A percentile compares a stretch with the other conserved stretches of the same genome.
Conservation (phyloP, 2,329 filamentous ascomycete species). For the Phialophora verrucosa region DNA sequence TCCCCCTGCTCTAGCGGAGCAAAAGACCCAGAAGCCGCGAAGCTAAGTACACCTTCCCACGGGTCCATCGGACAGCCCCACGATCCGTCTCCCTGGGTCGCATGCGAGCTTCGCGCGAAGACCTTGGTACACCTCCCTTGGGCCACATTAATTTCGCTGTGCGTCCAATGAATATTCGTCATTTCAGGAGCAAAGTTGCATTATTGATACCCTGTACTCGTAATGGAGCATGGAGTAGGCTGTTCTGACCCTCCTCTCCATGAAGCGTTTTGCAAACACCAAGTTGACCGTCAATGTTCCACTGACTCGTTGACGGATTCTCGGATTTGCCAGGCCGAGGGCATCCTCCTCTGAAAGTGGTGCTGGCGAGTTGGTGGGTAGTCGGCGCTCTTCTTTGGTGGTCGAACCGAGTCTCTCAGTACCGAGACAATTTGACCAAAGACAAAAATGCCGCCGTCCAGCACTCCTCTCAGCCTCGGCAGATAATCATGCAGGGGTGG, state of each 20-base stretch:
- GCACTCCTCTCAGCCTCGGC: not conserved
- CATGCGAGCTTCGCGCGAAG: not conserved
- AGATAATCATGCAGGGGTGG: not conserved
- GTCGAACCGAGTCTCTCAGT: not conserved
- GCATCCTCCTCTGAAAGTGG: not conserved
- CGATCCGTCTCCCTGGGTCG: not conserved
- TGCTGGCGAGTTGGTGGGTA: not conserved
- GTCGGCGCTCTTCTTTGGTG: not conserved
- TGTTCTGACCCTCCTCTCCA: not conserved
- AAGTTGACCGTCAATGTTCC: not conserved
- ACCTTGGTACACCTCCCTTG: not conserved
- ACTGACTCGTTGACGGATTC: not conserved
- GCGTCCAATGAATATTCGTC: not conserved
- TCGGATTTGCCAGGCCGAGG: not conserved
- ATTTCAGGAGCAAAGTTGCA: not conserved
- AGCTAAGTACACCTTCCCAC: not conserved
- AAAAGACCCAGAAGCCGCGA: slow-evolving; percentile 18
- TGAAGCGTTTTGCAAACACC: not conserved
- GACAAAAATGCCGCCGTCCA: not conserved
- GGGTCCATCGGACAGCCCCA: not conserved
- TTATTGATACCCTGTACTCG: not conserved
- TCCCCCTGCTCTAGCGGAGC: slow-evolving; percentile 4
- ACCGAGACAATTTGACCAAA: not conserved
- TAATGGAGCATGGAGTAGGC: not conserved
- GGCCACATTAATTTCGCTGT: not conserved